Conservation (phyloP, 495 filamentous ascomycete species). For the Cercophora sp. region DNA sequence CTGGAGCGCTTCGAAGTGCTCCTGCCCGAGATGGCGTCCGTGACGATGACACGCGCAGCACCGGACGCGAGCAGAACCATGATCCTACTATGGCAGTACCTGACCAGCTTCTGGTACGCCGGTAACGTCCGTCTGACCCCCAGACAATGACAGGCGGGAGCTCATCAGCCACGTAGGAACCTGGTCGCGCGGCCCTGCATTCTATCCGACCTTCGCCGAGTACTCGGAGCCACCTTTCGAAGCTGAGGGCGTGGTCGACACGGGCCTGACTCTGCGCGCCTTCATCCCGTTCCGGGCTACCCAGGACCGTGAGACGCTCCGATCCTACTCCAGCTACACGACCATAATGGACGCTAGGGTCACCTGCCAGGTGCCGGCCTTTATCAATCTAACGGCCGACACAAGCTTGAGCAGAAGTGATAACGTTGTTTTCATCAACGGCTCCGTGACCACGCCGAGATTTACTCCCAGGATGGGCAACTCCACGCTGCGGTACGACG, state of each 20-base stretch:
- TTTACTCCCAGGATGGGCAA: too few relatives aligned
- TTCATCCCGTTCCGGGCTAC: neutral
- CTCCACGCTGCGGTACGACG: too few relatives aligned
- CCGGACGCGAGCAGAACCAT: neutral
- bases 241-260: neutral
- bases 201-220: constrained; percentile 4
- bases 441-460: too few relatives aligned
- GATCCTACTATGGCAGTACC: neutral
- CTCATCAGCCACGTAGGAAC: neutral
- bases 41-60: neutral
- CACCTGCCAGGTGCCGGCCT: constrained; percentile 1
- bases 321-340: neutral
- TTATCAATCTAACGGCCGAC: too few relatives aligned
- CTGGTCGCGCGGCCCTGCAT: neutral
- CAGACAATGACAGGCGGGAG: too few relatives aligned
- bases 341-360: constrained; percentile 4
- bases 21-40: neutral
- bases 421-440: too few relatives aligned
- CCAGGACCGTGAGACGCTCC: neutral
- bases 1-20: neutral
- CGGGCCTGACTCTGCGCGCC: constrained; percentile 3
- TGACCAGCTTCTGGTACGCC: neutral
- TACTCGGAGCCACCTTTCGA: constrained; percentile 3
- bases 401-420: too few relatives aligned
- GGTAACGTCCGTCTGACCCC: too few relatives aligned